Base-by-base conservation (phyloP, 2,329 filamentous ascomycete genomes). In the Aspergillus pseudoviridinutans region DNA sequence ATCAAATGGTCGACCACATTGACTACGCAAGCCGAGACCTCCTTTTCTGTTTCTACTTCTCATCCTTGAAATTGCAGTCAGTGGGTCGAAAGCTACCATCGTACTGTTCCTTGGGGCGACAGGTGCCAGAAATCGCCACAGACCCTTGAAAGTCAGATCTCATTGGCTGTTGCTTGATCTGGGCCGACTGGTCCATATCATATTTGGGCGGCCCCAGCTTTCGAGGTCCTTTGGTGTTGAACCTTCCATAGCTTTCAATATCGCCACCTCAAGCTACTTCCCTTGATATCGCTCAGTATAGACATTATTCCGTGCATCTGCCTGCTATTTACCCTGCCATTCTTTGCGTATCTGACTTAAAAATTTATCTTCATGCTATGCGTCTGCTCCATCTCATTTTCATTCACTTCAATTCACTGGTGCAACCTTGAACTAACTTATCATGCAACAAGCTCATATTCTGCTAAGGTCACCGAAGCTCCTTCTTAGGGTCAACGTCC, bases 351-450 rank as follows among this genome's bases (percentile, higher is more conserved):
- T 24, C 22, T 24, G 10, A 44, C 44, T 7, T 25, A 10, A 47
- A 47, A 22, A 10, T 25, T 25, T 32, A 20, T 38, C 22, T 52
- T 49, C 14, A 32, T 50, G 12, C 25, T 38, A 24, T 27, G 29
- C 35, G 6, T 17, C 25, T 35, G 10, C 7, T 22, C 44, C 25
- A 14, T 52, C 25, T 5, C 14, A 6, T 49, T 42, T 20, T 27
- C 44, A 32, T 22, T 12, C 9, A 32, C 38, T 29, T 41, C 14
- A 27, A 6, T 38, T 42, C n/a, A 28, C 28, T 49, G 6, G 12
- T 27, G 32, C 49, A 56, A 20, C 17, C 14, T 38, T 50, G 29
- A n/a, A 56, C 60, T 62, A 54, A 62, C 53, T 57, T 14, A 49
- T 44, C 12, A 44, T 50, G 44, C 44, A 14, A 22, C 51, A 24